Base-by-base conservation (phyloP, 2,329 filamentous ascomycete genomes). In the Zasmidium citrigriseum region DNA sequence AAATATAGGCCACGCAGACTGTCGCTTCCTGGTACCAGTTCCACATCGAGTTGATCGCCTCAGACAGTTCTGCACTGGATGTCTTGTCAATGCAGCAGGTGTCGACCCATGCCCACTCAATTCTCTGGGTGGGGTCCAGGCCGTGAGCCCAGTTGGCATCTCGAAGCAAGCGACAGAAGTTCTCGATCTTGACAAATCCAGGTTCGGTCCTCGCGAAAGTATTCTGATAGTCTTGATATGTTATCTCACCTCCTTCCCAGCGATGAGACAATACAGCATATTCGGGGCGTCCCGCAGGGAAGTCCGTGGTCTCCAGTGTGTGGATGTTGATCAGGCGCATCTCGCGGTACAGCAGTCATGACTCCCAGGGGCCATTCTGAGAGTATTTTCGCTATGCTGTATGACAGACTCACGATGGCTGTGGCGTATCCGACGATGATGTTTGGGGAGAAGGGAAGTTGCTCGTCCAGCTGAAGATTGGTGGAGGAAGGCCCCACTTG, bases 1-100 rank as follows among this genome's bases (percentile, higher is more conserved):
- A 27, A 2, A 66, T 38, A 18, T 60, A 63, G 2, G 54, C 64
- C 38, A 55, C 54, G 49, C 64, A 64, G 2, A 62, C 25, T 0
- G n/a, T 47, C 12, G 64, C 56, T 16, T 56, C 24, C 20, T 50
- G 34, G 46, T 66, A 66, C 57, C 61, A 65, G 10, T 24, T 20
- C 12, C 54, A 65, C 64, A 64, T 65, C 1, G 59, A 60, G 18
- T 61, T 65, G 11, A 65, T 60, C 2, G 63, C 57, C 55, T 64
- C 61, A 2, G 47, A 48, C 12, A 66, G 22, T 21, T 66, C 64
- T 4, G 57, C 50, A 20, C 52, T 59, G 24, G 50, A 65, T 11
- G 49, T 46, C 14, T 62, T 63, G 47, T 66, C 54, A 21, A 66
- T 66, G 45, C 62, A 61, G 52, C 60, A 63, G 3, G 64, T 65